Evolutionary conservation across 495 filamentous ascomycete species (phyloP).

Genomic region (Pseudotulostoma volvatum): DNA sequence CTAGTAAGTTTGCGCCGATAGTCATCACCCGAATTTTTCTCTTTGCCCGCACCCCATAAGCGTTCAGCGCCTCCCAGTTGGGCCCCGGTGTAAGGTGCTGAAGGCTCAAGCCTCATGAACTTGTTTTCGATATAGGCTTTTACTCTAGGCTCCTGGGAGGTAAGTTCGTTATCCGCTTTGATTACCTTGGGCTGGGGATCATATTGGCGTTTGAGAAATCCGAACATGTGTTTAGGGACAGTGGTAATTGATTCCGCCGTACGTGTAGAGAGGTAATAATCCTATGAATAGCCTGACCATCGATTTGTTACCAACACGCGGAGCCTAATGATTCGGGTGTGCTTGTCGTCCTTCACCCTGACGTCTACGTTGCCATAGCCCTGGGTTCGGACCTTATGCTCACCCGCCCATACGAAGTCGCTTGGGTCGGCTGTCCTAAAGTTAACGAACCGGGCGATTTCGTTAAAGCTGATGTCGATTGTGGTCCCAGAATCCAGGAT

Average conservation of each 20-base stretch:
- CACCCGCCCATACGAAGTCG: conserved; percentile 1
- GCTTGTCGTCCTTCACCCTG: background rate
- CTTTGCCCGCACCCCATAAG: background rate
- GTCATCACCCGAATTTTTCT: conserved; percentile 1
- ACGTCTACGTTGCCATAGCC: background rate
- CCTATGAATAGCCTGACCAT: background rate
- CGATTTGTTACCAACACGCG: no score
- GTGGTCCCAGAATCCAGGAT: background rate
- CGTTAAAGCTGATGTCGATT: background rate
- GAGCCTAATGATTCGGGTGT: no score
- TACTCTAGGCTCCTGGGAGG: no score
- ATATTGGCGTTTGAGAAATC: no score
- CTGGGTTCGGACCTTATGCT: background rate
- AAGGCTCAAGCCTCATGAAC: conserved; percentile 1
- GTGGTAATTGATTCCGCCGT: no score
- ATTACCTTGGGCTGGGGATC: no score
- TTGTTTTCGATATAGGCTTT: no score
- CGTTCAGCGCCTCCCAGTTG: conserved; percentile 1
- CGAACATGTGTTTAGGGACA: no score
- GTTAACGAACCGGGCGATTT: background rate
- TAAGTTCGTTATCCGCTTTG: no score
- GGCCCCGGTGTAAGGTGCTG: background rate
- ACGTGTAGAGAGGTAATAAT: no score
- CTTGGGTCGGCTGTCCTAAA: background rate
- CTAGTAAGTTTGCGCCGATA: background rate